A percentile compares a stretch with the other conserved stretches of the same genome.
These are phyloP conservation scores for Paraphoma sp. DNA, from an alignment of 2,329 filamentous ascomycete species.

Conservation along the genomic window DNA sequence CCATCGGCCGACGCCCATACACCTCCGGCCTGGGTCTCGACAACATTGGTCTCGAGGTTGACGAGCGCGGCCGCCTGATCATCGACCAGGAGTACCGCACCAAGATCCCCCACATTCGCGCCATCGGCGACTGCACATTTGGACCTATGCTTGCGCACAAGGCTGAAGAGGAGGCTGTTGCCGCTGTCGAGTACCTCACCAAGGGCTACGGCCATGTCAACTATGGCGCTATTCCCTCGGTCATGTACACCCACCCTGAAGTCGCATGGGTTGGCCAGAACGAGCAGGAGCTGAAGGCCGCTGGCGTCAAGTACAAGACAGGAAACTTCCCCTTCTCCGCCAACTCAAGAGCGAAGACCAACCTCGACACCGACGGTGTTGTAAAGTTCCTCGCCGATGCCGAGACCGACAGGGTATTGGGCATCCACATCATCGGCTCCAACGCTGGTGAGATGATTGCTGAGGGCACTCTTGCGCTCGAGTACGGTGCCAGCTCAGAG, in stretches of 20 bases:
- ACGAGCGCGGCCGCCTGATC: conserved; percentile 92
- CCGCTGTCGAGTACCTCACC: conserved; percentile 94
- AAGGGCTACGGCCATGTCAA: conserved; percentile 99
- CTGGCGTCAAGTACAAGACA: conserved; percentile 88
- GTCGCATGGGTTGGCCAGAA: conserved; percentile 98
- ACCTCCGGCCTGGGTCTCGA: conserved; percentile 90
- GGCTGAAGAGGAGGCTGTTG: conserved; percentile 97
- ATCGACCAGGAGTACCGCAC: conserved; percentile 99
- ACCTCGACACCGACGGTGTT: conserved; percentile 91
- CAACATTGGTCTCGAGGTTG: conserved; percentile 88
- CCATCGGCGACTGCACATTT: conserved; percentile 95
- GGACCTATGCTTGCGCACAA: conserved; percentile 99
- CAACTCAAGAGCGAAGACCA: conserved; percentile 99
- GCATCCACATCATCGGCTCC: conserved; percentile 94
- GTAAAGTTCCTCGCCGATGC: conserved; percentile 98
- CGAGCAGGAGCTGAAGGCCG: conserved; percentile 92
- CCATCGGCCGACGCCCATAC: conserved; percentile 95
- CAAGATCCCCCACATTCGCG: conserved; percentile 95
- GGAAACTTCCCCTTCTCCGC: conserved; percentile 97
- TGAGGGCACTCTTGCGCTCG: conserved; percentile 90
- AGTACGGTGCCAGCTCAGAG: conserved; percentile 95
- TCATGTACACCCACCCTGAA: conserved; percentile 99
- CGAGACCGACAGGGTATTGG: conserved; percentile 93
- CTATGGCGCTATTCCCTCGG: conserved; percentile 95
- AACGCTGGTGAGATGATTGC: conserved; percentile 99